These are phyloP conservation scores for Kazachstania taianensis DNA, from an alignment of 805 yeast genomes.

Conservation along the genomic window DNA sequence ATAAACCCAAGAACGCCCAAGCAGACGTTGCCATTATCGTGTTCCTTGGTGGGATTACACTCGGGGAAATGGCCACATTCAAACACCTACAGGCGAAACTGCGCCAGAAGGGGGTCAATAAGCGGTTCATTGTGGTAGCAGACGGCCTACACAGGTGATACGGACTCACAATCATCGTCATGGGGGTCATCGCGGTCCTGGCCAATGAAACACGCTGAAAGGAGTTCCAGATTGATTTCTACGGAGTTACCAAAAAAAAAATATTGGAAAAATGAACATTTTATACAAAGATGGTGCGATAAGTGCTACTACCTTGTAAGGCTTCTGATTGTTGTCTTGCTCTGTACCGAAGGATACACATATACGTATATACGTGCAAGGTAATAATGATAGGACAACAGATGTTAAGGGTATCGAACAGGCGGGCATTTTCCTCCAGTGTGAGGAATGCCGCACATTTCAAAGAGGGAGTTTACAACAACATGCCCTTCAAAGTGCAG, in stretches of 20 bases:
- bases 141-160: conserved; percentile 34
- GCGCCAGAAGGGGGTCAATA: conserved; percentile 28
- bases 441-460: conserved; percentile 41
- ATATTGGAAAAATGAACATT: no score
- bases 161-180: no score
- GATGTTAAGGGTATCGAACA: conserved; percentile 25
- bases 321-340: no score
- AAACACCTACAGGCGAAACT: conserved; percentile 44
- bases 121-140: conserved; percentile 36
- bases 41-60: conserved; percentile 76
- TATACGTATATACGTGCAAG: not conserved
- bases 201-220: no score
- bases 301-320: no score
- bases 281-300: no score
- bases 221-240: no score
- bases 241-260: no score
- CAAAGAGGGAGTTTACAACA: conserved; percentile 79
- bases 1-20: conserved; percentile 2
- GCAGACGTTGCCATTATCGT: conserved; percentile 36
- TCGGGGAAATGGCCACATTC: conserved; percentile 71
- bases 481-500: conserved; percentile 91
- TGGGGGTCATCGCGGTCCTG: no score
- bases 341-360: no score
- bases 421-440: conserved; percentile 49
- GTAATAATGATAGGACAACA: conserved; percentile 26